Conservation (phyloP, 1,139 yeast genomes). For the Trichomonascaceae sp. region DNA sequence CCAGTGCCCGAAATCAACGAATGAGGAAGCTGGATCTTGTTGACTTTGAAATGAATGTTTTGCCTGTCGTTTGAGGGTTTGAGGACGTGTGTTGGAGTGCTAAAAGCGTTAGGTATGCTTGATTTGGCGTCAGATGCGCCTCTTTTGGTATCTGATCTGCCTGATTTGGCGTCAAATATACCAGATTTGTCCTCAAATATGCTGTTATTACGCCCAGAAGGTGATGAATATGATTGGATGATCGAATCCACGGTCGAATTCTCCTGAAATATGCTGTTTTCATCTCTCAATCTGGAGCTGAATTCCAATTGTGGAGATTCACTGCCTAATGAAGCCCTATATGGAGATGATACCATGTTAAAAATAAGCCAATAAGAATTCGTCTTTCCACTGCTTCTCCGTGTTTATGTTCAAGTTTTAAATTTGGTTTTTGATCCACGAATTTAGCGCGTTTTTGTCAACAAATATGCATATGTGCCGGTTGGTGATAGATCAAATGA, state of each 20-base stretch:
- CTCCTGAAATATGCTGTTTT: background rate
- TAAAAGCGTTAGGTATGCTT: background rate
- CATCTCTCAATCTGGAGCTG: background rate
- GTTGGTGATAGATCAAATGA: background rate
- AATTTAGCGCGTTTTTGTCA: background rate
- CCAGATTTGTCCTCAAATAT: too few species aligned
- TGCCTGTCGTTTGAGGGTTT: background rate
- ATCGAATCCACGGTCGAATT: background rate
- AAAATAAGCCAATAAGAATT: background rate
- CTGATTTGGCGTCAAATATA: too few species aligned
- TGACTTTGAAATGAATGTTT: background rate
- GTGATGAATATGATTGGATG: background rate
- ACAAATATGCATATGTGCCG: background rate
- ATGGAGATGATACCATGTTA: background rate
- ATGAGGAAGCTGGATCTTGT: background rate
- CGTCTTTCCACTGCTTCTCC: background rate
- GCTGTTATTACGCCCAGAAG: background rate
- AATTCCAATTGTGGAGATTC: background rate
- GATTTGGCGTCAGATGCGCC: background rate
- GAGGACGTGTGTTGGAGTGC: background rate
- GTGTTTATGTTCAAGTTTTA: background rate
- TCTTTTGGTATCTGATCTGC: background rate
- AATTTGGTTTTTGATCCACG: background rate
- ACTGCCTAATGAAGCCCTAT: background rate
- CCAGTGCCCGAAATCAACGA: background rate